Conservation (phyloP, 2,329 filamentous ascomycete species). For the Acrodontium crateriforme region DNA sequence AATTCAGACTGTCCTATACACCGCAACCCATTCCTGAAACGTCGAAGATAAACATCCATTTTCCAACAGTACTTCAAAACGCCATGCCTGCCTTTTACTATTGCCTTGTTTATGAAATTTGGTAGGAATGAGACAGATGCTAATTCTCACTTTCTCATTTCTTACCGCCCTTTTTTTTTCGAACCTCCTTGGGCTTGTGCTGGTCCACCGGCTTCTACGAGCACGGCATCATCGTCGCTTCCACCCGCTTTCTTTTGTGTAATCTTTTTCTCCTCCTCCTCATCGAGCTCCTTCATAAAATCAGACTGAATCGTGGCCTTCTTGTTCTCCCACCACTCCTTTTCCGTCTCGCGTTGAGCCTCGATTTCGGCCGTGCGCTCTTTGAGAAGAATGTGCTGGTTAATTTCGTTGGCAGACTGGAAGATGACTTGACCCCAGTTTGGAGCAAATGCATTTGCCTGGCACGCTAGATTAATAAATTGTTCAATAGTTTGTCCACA, state of each 20-base stretch:
- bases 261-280: constrained; percentile 16
- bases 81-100: too few species aligned
- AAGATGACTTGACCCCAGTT: constrained; percentile 94
- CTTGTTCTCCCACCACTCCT: constrained; percentile 86
- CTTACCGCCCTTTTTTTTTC: constrained; percentile 46
- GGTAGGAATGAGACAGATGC: too few species aligned
- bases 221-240: constrained; percentile 61
- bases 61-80: too few species aligned
- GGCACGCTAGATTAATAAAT: background rate
- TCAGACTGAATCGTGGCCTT: constrained; percentile 57
- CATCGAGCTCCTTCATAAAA: constrained; percentile 75
- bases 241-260: constrained; percentile 13
- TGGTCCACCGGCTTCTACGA: constrained; percentile 53
- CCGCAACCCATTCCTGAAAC: too few species aligned
- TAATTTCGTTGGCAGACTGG: constrained; percentile 93
- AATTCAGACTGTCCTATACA: too few species aligned
- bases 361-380: constrained; percentile 63
- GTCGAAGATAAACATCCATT: too few species aligned
- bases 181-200: constrained; percentile 28
- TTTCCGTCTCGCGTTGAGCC: constrained; percentile 56
- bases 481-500: background rate
- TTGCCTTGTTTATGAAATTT: too few species aligned
- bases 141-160: too few species aligned
- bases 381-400: constrained; percentile 66
- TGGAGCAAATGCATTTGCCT: constrained; percentile 82